These are phyloP conservation scores for Arachis stenosperma DNA, from an alignment of 306 rosid species.

Conservation along the genomic window DNA sequence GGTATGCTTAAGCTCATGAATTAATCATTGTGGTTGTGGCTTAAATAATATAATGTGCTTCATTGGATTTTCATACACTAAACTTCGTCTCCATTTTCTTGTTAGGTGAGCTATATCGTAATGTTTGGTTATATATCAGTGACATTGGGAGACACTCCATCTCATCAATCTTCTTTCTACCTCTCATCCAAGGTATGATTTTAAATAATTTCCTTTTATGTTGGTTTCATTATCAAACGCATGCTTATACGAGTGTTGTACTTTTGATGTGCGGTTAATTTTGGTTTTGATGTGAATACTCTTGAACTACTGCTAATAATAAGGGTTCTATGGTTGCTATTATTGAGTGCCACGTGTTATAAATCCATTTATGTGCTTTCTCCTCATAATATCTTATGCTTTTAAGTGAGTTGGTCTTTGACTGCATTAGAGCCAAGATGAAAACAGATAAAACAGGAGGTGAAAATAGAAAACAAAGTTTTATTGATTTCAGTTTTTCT, in stretches of 20 bases:
- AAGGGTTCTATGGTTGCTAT: background rate
- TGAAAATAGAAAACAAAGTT: too few species aligned
- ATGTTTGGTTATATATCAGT: slow-evolving; percentile 93
- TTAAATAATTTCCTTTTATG: slow-evolving; percentile 12
- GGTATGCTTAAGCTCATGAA: slow-evolving; percentile 13
- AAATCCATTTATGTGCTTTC: too few species aligned
- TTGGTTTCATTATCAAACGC: slow-evolving; percentile 14
- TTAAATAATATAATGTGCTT: slow-evolving; percentile 17
- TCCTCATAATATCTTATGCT: background rate
- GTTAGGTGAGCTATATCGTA: slow-evolving; percentile 91
- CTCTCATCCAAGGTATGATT: slow-evolving; percentile 82
- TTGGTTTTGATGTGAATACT: slow-evolving; percentile 18
- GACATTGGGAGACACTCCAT: slow-evolving; percentile 79
- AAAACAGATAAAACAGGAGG: too few species aligned
- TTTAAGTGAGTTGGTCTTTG: background rate
- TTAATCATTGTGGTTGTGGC: slow-evolving; percentile 30
- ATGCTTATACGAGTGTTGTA: slow-evolving; percentile 11
- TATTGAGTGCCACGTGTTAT: background rate
- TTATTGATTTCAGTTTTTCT: too few species aligned
- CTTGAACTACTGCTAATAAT: slow-evolving; percentile 1
- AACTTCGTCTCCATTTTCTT: slow-evolving; percentile 41
- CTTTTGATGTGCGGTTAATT: background rate
- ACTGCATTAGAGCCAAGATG: too few species aligned
- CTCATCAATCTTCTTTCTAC: slow-evolving; percentile 66
- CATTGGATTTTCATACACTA: slow-evolving; percentile 16